Evolutionary conservation across 2,329 filamentous ascomycete genomes (phyloP).

Genomic region (Trichoderma simmonsii): DNA sequence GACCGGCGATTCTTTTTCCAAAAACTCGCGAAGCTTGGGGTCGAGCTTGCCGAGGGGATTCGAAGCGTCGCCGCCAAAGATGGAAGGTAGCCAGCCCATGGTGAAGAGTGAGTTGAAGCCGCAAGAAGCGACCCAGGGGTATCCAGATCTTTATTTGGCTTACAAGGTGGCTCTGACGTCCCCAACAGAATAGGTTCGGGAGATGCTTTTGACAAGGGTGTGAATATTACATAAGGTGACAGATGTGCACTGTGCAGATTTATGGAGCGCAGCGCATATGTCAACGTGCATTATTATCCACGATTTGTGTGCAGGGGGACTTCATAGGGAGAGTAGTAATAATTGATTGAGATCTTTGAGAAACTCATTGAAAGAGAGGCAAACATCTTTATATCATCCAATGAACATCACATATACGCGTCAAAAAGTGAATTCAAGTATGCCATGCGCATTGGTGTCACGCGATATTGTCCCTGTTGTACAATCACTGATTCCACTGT

Average conservation of each 20-base stretch:
- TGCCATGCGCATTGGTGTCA: background rate
- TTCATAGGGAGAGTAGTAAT: background rate
- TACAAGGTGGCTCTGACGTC: slow-evolving; percentile 12
- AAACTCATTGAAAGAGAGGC: background rate
- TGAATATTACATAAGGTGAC: slow-evolving; percentile 14
- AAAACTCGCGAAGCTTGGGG: slow-evolving; percentile 77
- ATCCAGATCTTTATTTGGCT: background rate
- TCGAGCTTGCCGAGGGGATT: slow-evolving; percentile 71
- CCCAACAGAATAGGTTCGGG: slow-evolving; percentile 18
- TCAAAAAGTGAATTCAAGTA: background rate
- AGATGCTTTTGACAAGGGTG: slow-evolving; percentile 17
- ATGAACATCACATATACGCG: background rate
- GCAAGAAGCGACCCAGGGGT: slow-evolving; percentile 1
- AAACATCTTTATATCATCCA: background rate
- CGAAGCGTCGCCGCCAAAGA: slow-evolving; percentile 47
- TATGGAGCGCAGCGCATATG: background rate
- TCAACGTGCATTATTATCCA: slow-evolving; percentile 13
- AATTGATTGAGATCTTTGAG: background rate
- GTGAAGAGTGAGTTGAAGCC: slow-evolving; percentile 17
- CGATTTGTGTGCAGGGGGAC: background rate
- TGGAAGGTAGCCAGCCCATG: slow-evolving; percentile 59
- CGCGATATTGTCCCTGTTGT: background rate
- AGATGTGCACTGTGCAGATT: slow-evolving; percentile 5
- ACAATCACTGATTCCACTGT: background rate
- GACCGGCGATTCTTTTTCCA: slow-evolving; percentile 75